A percentile compares a stretch with the other conserved stretches of the same genome.
Evolutionary conservation across 345 rosid genomes (phyloP).

Genomic region (Raphanus raphanistrum): DNA sequence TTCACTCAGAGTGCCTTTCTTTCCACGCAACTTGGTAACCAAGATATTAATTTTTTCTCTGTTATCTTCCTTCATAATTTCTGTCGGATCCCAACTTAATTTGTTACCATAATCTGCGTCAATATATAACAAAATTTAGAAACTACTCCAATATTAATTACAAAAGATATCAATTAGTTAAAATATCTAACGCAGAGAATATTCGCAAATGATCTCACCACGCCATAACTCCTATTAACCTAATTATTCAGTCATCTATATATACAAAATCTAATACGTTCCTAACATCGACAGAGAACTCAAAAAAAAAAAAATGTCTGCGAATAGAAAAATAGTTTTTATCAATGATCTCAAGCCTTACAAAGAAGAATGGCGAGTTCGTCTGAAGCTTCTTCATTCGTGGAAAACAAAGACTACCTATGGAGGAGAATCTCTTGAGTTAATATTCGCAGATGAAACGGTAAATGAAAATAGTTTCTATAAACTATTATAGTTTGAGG

Average conservation of each 20-base stretch:
- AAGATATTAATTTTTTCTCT: no score
- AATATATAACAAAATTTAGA: no score
- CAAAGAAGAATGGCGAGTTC: not conserved
- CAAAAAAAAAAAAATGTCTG: not conserved
- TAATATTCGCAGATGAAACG: not conserved
- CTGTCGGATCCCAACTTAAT: not conserved
- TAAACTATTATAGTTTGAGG: not conserved
- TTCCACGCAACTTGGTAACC: no score
- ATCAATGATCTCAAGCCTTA: no score
- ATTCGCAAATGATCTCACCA: not conserved
- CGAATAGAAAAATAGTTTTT: not conserved
- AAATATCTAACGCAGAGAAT: no score
- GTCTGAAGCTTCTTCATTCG: not conserved
- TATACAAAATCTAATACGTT: not conserved
- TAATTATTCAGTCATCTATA: no score
- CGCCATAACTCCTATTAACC: not conserved
- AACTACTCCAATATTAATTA: no score
- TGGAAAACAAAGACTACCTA: not conserved
- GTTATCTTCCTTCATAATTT: not conserved
- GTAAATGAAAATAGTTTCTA: not conserved
- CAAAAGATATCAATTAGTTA: not conserved
- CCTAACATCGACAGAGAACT: not conserved
- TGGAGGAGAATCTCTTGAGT: no score
- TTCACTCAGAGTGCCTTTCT: no score
- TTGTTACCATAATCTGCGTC: not conserved